A percentile compares a stretch with the other conserved stretches of the same genome.
phyloP scores from a whole-genome alignment of 306 rosid species.

The Chamaecrista fasciculata region DNA sequence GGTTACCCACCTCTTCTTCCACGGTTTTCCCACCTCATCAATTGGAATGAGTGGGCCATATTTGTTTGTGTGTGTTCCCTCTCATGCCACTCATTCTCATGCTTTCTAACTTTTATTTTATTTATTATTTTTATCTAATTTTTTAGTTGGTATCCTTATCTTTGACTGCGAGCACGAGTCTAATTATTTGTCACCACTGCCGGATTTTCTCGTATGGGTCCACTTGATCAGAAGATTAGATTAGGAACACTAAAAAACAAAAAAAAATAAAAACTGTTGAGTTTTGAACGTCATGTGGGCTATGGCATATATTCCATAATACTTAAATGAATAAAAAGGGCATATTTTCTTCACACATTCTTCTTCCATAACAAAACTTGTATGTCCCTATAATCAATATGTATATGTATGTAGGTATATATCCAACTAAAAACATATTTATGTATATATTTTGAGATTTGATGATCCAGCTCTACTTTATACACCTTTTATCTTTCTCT shows the following conservation, averaged over 20 bases:
- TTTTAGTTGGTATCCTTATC: constrained; percentile 23
- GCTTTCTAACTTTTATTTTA: constrained; percentile 6
- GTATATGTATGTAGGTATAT: no score
- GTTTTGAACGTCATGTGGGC: constrained; percentile 1
- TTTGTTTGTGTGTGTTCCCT: constrained; percentile 11
- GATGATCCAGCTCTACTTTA: constrained; percentile 23
- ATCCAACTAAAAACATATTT: no score
- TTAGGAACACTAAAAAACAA: constrained; percentile 8
- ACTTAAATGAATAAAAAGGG: constrained; percentile 30
- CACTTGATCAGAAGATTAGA: constrained; percentile 22
- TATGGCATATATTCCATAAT: constrained; percentile 41
- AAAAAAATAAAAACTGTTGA: no score
- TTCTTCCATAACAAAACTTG: constrained; percentile 27
- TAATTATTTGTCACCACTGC: constrained; percentile 27
- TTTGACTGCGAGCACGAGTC: constrained; percentile 37
- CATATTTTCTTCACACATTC: constrained; percentile 26
- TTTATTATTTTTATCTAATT: not conserved
- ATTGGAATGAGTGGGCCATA: constrained; percentile 26
- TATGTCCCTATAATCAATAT: no score
- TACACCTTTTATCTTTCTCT: constrained; percentile 17
- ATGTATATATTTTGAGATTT: not conserved
- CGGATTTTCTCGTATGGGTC: constrained; percentile 31
- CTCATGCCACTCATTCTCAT: constrained; percentile 19
- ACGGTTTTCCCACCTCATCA: constrained; percentile 41
- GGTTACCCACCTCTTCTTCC: constrained; percentile 31